Conservation (phyloP, 108 stramenopile species). For the Cylindrotheca fusiformis region DNA sequence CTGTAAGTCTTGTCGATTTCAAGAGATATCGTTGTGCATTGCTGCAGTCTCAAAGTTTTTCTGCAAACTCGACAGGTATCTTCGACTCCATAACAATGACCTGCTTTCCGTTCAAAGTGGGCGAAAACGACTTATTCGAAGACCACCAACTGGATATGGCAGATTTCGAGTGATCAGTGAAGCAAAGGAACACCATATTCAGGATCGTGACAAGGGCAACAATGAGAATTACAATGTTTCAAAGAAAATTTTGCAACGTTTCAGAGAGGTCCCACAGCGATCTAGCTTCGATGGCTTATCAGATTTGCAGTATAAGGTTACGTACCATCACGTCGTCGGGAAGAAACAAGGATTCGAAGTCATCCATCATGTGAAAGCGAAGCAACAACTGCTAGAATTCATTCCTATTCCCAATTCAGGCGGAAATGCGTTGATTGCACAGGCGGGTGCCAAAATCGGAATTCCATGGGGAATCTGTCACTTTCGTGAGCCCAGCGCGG, state of each 20-base stretch:
- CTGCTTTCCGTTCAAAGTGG: background rate
- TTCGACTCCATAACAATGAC: background rate
- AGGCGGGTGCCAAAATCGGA: background rate
- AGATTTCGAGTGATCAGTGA: background rate
- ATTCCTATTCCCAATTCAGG: background rate
- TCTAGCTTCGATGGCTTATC: background rate
- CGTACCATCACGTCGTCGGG: background rate
- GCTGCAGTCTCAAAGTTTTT: conserved; percentile 4
- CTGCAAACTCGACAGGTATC: background rate
- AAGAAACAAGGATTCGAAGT: background rate
- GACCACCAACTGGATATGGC: background rate
- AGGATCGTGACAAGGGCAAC: background rate
- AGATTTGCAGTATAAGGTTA: background rate
- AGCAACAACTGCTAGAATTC: background rate
- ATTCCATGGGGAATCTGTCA: background rate
- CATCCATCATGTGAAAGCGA: background rate
- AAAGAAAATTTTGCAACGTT: background rate
- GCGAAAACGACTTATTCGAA: background rate
- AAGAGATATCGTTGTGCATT: conserved; percentile 24
- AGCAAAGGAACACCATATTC: background rate
- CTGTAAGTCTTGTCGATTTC: conserved; percentile 29
- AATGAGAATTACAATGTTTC: background rate
- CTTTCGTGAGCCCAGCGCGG: background rate
- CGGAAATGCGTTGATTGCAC: background rate
- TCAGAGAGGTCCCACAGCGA: background rate